These are phyloP conservation scores for Sporothrix phasma DNA, from an alignment of 2,329 filamentous ascomycete genomes.

Conservation along the genomic window DNA sequence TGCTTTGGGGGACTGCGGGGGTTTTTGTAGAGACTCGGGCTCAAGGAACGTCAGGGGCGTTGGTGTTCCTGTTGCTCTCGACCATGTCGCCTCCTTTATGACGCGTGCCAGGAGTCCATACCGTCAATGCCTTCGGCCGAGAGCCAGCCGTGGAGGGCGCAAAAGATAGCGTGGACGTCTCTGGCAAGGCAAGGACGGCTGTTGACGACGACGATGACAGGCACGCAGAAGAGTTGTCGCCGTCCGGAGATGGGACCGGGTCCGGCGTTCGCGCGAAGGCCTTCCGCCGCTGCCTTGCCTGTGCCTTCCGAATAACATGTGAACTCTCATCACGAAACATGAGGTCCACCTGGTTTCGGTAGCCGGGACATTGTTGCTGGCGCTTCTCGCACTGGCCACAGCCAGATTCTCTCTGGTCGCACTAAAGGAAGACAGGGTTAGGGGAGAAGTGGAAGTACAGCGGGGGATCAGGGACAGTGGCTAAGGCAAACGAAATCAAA, in stretches of 20 bases:
- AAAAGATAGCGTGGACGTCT: neutral
- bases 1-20: neutral
- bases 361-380: constrained; percentile 43
- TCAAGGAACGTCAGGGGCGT: neutral
- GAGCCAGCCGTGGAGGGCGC: neutral
- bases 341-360: constrained; percentile 44
- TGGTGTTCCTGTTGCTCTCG: neutral
- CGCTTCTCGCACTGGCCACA: constrained; percentile 48
- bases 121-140: neutral
- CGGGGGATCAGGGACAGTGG: neutral
- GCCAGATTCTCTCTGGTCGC: constrained; percentile 41
- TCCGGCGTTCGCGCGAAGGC: constrained; percentile 17
- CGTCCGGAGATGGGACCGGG: constrained; percentile 19
- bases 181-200: neutral
- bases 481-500: neutral
- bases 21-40: constrained; percentile 3
- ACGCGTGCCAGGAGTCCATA: constrained; percentile 5
- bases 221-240: constrained; percentile 10
- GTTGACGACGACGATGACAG: constrained; percentile 11
- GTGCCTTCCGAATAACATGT: constrained; percentile 44
- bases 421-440: constrained; percentile 28
- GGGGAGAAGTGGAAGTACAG: neutral
- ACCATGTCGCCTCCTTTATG: neutral
- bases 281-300: constrained; percentile 27
- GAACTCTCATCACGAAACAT: constrained; percentile 49